Conservation (phyloP, 371 early-diverging fungal species). For the Rhizopus delemar region DNA sequence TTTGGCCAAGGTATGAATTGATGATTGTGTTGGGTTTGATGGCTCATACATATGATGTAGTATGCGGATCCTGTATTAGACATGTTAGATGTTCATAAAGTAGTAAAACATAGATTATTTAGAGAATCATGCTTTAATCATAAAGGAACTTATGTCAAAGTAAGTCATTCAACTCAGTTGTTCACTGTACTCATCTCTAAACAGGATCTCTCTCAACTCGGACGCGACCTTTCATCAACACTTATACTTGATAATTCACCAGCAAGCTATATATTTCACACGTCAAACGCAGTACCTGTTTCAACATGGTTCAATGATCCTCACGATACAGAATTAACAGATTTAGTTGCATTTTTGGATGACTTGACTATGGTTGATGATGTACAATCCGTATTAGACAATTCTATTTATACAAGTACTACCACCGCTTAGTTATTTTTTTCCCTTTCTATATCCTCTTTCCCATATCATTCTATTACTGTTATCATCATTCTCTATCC, state of each 20-base stretch:
- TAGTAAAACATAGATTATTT: conserved; percentile 89
- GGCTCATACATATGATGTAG: conserved; percentile 37
- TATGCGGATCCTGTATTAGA: conserved; percentile 97
- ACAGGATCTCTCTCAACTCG: conserved; percentile 79
- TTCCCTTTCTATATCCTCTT: too few relatives aligned
- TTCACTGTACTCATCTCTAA: not conserved
- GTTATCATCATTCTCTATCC: conserved; percentile 11
- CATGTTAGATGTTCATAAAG: conserved; percentile 82
- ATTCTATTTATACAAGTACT: conserved; percentile 25
- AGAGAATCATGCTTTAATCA: conserved; percentile 95
- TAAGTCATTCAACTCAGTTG: conserved; percentile 27
- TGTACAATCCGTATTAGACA: conserved; percentile 84
- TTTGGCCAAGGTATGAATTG: conserved; percentile 82
- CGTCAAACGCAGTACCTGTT: conserved; percentile 93
- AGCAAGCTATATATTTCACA: conserved; percentile 91
- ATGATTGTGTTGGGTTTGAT: too few relatives aligned
- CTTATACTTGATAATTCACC: conserved; percentile 92
- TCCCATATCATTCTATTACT: not conserved
- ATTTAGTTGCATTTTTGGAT: conserved; percentile 90
- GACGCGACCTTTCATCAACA: conserved; percentile 78
- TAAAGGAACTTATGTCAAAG: conserved; percentile 96
- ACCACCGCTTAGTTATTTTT: not conserved
- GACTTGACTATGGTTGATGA: conserved; percentile 87
- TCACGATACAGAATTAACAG: conserved; percentile 90
- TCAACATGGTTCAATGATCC: conserved; percentile 94